Conservation (phyloP, 2,329 filamentous ascomycete species). For the Furcasterigmium furcatum region DNA sequence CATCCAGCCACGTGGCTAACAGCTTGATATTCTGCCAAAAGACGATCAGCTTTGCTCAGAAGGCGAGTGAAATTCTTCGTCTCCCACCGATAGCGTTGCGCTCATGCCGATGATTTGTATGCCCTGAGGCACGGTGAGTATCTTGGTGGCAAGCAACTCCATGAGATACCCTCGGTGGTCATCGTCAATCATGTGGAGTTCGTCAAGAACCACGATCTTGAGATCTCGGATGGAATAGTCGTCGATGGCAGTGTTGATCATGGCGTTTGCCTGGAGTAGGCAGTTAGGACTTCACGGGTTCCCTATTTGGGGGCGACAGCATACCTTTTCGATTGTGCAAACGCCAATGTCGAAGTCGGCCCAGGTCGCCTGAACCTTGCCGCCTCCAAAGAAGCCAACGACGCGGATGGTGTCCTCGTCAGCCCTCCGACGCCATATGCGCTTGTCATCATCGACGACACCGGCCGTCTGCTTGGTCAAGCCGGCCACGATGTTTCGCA, state of each 20-base stretch:
- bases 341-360: conserved; percentile 74
- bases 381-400: conserved; percentile 73
- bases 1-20: conserved; percentile 67
- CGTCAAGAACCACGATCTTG: conserved; percentile 68
- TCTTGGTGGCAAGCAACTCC: conserved; percentile 70
- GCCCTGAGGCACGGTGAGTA: conserved; percentile 63
- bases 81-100: conserved; percentile 66
- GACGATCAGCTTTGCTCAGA: neutral
- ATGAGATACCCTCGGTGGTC: conserved; percentile 72
- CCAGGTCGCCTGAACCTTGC: conserved; percentile 65
- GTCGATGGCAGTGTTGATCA: conserved; percentile 71
- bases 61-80: neutral
- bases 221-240: conserved; percentile 64
- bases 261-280: conserved; percentile 60
- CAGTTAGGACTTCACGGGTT: neutral
- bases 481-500: conserved; percentile 63
- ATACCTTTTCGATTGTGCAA: conserved; percentile 73
- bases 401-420: conserved; percentile 61
- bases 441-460: conserved; percentile 27
- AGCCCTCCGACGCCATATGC: conserved; percentile 50
- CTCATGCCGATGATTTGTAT: conserved; percentile 79
- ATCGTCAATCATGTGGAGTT: conserved; percentile 81
- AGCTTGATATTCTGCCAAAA: conserved; percentile 65
- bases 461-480: conserved; percentile 38
- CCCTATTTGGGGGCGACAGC: conserved; percentile 1